phyloP scores from a whole-genome alignment of 768 basidiomycete genomes.

The Cantharellus cinnabarinus region DNA sequence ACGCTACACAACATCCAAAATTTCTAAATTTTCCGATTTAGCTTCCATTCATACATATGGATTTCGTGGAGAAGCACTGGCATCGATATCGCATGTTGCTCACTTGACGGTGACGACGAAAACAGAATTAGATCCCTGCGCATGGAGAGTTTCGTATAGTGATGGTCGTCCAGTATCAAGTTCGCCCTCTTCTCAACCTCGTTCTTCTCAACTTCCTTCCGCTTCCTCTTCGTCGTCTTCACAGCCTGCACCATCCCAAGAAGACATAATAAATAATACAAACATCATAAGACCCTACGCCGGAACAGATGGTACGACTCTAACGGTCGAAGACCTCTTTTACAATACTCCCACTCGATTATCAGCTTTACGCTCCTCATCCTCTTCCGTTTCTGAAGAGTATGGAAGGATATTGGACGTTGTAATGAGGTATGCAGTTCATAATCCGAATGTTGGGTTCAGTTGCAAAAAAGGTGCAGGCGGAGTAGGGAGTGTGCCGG shows the following conservation, averaged over 20 bases:
- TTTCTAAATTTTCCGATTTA: slow-evolving; percentile 71
- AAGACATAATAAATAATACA: not conserved
- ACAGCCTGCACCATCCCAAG: no score
- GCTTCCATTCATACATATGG: slow-evolving; percentile 77
- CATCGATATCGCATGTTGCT: slow-evolving; percentile 86
- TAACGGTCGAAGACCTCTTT: slow-evolving; percentile 85
- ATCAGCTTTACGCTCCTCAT: slow-evolving; percentile 53
- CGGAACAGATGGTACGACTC: slow-evolving; percentile 84
- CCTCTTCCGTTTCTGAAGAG: slow-evolving; percentile 42
- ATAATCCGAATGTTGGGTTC: slow-evolving; percentile 78
- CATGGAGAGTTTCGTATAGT: slow-evolving; percentile 27
- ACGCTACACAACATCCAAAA: slow-evolving; percentile 88
- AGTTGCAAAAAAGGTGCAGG: slow-evolving; percentile 66
- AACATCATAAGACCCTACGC: slow-evolving; percentile 61
- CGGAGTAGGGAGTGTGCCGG: not conserved
- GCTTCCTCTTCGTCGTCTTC: no score
- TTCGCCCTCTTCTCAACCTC: slow-evolving; percentile 31
- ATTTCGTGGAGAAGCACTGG: slow-evolving; percentile 91
- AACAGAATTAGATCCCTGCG: slow-evolving; percentile 55
- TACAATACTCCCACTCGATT: slow-evolving; percentile 81
- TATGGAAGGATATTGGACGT: slow-evolving; percentile 83
- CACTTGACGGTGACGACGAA: slow-evolving; percentile 82
- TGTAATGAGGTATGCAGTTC: slow-evolving; percentile 79
- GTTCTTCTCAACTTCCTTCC: no score
- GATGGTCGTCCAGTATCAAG: slow-evolving; percentile 54